Evolutionary conservation across 768 basidiomycete species (phyloP).

Genomic region (Podaxis rugospora): DNA sequence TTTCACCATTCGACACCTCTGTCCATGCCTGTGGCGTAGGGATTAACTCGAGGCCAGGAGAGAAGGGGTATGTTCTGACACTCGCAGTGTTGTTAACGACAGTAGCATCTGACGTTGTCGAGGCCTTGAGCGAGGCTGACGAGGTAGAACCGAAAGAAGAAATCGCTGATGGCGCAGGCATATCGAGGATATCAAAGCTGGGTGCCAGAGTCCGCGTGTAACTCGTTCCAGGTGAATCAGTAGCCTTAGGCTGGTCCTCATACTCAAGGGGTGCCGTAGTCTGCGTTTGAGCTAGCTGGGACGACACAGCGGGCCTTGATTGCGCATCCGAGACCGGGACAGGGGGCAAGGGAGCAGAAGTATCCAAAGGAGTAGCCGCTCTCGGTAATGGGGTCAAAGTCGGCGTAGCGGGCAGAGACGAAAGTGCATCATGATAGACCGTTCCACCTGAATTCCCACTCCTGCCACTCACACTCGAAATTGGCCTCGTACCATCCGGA

Average conservation of each 20-base stretch:
- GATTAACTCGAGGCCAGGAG: slow-evolving; percentile 32
- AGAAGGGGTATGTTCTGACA: slow-evolving; percentile 25
- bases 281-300: slow-evolving; percentile 15
- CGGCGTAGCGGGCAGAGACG: slow-evolving; percentile 42
- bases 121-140: slow-evolving; percentile 26
- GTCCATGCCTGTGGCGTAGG: slow-evolving; percentile 27
- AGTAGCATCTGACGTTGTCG: neutral
- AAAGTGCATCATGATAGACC: slow-evolving; percentile 59
- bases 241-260: slow-evolving; percentile 14
- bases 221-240: neutral
- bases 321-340: neutral
- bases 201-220: slow-evolving; percentile 5
- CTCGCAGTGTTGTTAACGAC: slow-evolving; percentile 10
- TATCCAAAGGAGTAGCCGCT: slow-evolving; percentile 41
- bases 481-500: slow-evolving; percentile 44
- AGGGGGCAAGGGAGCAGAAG: slow-evolving; percentile 5
- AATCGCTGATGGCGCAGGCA: slow-evolving; percentile 50
- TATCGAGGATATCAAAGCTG: slow-evolving; percentile 26
- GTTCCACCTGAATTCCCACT: slow-evolving; percentile 54
- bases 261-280: slow-evolving; percentile 20
- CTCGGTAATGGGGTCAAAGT: slow-evolving; percentile 38
- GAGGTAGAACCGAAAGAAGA: slow-evolving; percentile 42
- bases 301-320: slow-evolving; percentile 20
- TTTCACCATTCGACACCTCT: slow-evolving; percentile 15
- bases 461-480: slow-evolving; percentile 51